Conservation (phyloP, 129 eudicot species). For the Logfia minima region DNA sequence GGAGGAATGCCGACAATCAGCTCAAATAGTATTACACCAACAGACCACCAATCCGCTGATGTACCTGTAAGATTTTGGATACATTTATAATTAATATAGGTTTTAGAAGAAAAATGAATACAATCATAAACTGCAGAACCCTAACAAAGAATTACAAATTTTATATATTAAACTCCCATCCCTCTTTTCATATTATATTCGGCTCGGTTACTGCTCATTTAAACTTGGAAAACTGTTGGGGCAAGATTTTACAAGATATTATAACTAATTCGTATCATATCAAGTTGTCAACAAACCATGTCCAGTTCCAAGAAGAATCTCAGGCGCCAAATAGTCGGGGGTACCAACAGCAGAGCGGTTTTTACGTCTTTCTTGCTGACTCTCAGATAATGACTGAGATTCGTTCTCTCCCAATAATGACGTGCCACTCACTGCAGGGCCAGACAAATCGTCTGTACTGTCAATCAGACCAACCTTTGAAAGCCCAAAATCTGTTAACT, state of each 20-base stretch:
- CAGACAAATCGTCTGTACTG: slow-evolving; percentile 96
- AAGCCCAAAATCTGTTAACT: slow-evolving; percentile 99
- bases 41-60: slow-evolving; percentile 99
- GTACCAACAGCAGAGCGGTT: slow-evolving; percentile 99
- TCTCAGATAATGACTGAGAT: slow-evolving; percentile 56
- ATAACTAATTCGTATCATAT: slow-evolving; percentile 3
- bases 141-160: neutral
- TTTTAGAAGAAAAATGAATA: neutral
- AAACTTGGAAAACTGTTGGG: neutral
- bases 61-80: slow-evolving; percentile 45
- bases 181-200: neutral
- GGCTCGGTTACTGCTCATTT: neutral
- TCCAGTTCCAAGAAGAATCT: slow-evolving; percentile 97
- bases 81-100: neutral
- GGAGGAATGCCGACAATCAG: slow-evolving; percentile 97
- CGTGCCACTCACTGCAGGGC: slow-evolving; percentile 91
- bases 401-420: slow-evolving; percentile 72
- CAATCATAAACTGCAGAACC: neutral
- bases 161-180: neutral
- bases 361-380: slow-evolving; percentile 81
- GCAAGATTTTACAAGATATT: neutral
- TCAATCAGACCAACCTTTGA: slow-evolving; percentile 97
- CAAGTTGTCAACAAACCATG: slow-evolving; percentile 65
- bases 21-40: slow-evolving; percentile 92
- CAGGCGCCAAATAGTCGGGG: slow-evolving; percentile 98